These are phyloP conservation scores for Cordyceps cateniannulata DNA, from an alignment of 2,329 filamentous ascomycete species.

Conservation along the genomic window DNA sequence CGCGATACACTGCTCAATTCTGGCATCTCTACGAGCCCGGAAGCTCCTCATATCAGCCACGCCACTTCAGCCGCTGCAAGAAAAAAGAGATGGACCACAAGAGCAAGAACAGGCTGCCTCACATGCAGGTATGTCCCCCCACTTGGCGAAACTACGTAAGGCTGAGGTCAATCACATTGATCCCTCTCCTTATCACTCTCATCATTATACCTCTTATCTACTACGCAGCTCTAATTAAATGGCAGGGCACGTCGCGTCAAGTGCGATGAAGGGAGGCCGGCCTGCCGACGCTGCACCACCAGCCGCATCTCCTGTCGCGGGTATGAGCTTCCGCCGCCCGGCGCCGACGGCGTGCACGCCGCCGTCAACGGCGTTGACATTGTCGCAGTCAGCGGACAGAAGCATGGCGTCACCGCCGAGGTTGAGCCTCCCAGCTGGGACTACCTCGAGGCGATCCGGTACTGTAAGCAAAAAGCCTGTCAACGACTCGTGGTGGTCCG, in stretches of 20 bases:
- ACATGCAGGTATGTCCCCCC: neutral
- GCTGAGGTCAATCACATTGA: neutral
- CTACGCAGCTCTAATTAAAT: neutral
- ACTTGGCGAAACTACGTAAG: neutral
- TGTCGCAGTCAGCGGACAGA: neutral
- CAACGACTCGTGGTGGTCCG: neutral
- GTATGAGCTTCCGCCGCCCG: neutral
- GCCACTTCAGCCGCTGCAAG: neutral
- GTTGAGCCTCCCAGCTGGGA: neutral
- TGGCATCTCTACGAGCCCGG: neutral
- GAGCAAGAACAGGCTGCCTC: neutral
- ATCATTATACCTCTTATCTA: neutral
- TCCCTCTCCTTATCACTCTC: neutral
- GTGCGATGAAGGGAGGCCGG: neutral
- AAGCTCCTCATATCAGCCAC: neutral
- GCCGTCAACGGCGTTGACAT: neutral
- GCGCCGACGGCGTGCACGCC: neutral
- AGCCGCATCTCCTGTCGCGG: neutral
- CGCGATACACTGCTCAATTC: neutral
- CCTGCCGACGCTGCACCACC: neutral
- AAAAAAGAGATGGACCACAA: neutral
- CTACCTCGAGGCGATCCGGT: neutral
- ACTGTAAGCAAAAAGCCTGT: neutral
- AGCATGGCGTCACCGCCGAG: neutral
- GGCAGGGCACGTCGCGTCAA: neutral